phyloP scores from a whole-genome alignment of 1,284 basidiomycete species.

The Earliella scabrosa region DNA sequence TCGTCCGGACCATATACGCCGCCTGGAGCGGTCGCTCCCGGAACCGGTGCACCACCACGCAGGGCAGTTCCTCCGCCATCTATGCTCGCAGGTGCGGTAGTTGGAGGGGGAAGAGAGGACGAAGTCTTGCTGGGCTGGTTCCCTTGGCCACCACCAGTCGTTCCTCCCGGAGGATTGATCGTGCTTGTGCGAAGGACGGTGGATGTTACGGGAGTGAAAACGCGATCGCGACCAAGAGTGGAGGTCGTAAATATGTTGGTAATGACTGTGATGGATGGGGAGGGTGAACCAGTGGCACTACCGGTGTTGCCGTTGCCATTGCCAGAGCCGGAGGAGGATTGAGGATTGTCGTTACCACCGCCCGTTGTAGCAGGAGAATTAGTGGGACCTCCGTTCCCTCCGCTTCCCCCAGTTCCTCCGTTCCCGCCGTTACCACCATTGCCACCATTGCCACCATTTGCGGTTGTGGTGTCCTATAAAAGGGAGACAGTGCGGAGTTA shows the following conservation, averaged over 20 bases:
- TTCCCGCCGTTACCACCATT: too few species aligned
- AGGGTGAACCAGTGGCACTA: slow-evolving; percentile 1
- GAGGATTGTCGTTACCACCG: too few species aligned
- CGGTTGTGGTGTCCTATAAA: slow-evolving; percentile 7
- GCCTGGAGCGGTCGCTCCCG: slow-evolving; percentile 44
- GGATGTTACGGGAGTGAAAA: slow-evolving; percentile 20
- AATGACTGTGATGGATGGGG: slow-evolving; percentile 25
- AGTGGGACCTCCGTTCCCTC: too few species aligned
- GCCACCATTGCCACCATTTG: background rate
- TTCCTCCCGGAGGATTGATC: slow-evolving; percentile 36
- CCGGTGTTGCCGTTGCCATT: slow-evolving; percentile 1
- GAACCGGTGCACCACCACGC: slow-evolving; percentile 51
- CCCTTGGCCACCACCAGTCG: slow-evolving; percentile 28
- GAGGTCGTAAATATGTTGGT: slow-evolving; percentile 31
- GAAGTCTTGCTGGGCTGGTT: slow-evolving; percentile 36
- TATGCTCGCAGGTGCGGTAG: slow-evolving; percentile 60
- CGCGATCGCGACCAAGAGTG: slow-evolving; percentile 21
- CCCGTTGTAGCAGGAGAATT: too few species aligned
- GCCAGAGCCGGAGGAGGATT: too few species aligned
- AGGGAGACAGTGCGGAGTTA: slow-evolving; percentile 28
- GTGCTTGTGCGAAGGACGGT: slow-evolving; percentile 34
- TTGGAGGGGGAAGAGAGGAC: slow-evolving; percentile 43
- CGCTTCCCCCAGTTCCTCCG: too few species aligned
- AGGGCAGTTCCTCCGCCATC: slow-evolving; percentile 51
- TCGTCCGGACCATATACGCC: slow-evolving; percentile 65